Evolutionary conservation across 768 basidiomycete species (phyloP).

Genomic region (Mycena crocata): DNA sequence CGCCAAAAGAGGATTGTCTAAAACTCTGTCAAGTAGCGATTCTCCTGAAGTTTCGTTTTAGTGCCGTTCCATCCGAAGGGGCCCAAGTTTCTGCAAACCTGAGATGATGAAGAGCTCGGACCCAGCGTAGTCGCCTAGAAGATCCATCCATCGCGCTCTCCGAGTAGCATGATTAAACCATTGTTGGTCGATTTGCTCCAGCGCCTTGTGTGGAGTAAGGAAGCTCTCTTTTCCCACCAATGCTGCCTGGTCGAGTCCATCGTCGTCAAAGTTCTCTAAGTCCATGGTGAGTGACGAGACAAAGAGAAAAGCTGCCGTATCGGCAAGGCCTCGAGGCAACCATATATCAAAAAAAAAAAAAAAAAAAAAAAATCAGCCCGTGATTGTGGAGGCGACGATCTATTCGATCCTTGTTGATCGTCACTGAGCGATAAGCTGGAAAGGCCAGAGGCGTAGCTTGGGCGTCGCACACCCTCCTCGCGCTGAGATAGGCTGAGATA

Average conservation of each 20-base stretch:
- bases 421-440: too few species aligned
- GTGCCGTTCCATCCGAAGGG: constrained; percentile 17
- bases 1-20: constrained; percentile 72
- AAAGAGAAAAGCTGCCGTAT: constrained; percentile 2
- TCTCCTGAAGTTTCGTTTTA: constrained; percentile 57
- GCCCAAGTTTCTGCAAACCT: constrained; percentile 11
- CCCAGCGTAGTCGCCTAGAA: constrained; percentile 78
- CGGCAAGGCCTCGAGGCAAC: constrained; percentile 19
- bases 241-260: background rate
- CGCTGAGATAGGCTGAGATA: too few species aligned
- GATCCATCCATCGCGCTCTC: constrained; percentile 70
- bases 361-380: too few species aligned
- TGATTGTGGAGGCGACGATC: too few species aligned
- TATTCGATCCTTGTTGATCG: too few species aligned
- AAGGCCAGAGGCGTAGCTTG: too few species aligned
- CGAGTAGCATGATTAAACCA: constrained; percentile 50
- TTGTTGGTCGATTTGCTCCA: constrained; percentile 45
- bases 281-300: constrained; percentile 44
- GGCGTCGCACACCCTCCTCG: too few species aligned
- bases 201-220: constrained; percentile 36
- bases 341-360: too few species aligned
- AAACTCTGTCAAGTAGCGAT: constrained; percentile 66
- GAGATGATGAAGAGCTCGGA: constrained; percentile 71
- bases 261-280: constrained; percentile 51
- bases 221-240: background rate